These are phyloP conservation scores for Sordaria brevicollis DNA, from an alignment of 495 filamentous ascomycete genomes.

Conservation along the genomic window DNA sequence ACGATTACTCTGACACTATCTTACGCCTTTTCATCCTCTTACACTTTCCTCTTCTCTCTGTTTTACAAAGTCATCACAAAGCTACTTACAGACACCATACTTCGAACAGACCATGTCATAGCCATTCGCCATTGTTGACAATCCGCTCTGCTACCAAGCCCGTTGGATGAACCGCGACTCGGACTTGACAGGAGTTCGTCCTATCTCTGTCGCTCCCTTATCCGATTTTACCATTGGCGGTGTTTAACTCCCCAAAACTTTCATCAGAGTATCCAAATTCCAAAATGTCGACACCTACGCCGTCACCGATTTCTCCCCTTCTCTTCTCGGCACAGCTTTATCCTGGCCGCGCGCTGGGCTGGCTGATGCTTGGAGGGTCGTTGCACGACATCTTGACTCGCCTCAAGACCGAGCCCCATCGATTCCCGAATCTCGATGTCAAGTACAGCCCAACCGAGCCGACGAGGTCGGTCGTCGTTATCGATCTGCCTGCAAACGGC, in stretches of 20 bases:
- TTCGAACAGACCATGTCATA: not conserved
- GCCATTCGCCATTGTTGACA: not conserved
- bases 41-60: not conserved
- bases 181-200: not conserved
- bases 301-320: slow-evolving; percentile 58
- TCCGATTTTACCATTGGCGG: not conserved
- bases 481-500: slow-evolving; percentile 74
- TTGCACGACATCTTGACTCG: slow-evolving; percentile 78
- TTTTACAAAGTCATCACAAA: not conserved
- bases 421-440: slow-evolving; percentile 74
- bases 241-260: not conserved
- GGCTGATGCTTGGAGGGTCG: slow-evolving; percentile 78
- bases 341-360: slow-evolving; percentile 68
- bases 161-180: not conserved
- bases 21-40: not conserved
- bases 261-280: not conserved
- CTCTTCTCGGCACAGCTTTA: slow-evolving; percentile 57
- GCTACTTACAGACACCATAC: not conserved
- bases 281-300: slow-evolving; percentile 41
- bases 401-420: slow-evolving; percentile 71
- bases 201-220: not conserved
- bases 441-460: slow-evolving; percentile 62
- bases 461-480: slow-evolving; percentile 56
- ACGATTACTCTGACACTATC: not conserved
- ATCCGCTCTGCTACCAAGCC: not conserved